Percentiles rank a stretch among this genome's conserved stretches.
These are phyloP conservation scores for Colletotrichum sp. DNA, from an alignment of 2,329 filamentous ascomycete species.

Conservation along the genomic window DNA sequence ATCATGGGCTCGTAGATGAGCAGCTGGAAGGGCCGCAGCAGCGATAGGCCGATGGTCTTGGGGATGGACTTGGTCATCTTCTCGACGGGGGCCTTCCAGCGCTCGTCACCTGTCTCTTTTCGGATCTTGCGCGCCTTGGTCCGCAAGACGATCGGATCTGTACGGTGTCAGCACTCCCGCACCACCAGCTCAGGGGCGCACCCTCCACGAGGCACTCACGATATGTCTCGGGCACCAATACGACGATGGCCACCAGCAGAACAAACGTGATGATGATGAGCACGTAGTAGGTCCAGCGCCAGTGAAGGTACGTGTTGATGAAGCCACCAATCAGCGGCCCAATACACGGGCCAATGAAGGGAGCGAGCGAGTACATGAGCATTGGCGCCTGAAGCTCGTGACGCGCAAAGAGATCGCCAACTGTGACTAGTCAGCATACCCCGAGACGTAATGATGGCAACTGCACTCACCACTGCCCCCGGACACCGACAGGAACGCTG, in stretches of 20 bases:
- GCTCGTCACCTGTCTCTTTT: conserved; percentile 76
- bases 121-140: conserved; percentile 74
- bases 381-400: conserved; percentile 79
- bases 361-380: conserved; percentile 76
- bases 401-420: conserved; percentile 77
- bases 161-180: not conserved
- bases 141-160: conserved; percentile 72
- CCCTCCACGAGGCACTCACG: conserved; percentile 46
- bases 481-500: conserved; percentile 74
- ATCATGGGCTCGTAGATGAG: conserved; percentile 86
- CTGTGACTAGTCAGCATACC: conserved; percentile 51
- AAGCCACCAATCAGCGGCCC: conserved; percentile 76
- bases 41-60: conserved; percentile 62
- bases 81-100: conserved; percentile 81
- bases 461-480: conserved; percentile 55
- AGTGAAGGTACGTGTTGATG: conserved; percentile 77
- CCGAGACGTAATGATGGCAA: not conserved
- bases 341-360: conserved; percentile 66
- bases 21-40: conserved; percentile 78
- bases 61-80: conserved; percentile 71
- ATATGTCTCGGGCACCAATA: conserved; percentile 89
- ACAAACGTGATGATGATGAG: conserved; percentile 81
- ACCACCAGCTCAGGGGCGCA: not conserved
- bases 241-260: conserved; percentile 66
- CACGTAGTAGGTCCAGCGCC: conserved; percentile 87